phyloP scores from a whole-genome alignment of 148 eudicot species.

The Linanthus parryae region DNA sequence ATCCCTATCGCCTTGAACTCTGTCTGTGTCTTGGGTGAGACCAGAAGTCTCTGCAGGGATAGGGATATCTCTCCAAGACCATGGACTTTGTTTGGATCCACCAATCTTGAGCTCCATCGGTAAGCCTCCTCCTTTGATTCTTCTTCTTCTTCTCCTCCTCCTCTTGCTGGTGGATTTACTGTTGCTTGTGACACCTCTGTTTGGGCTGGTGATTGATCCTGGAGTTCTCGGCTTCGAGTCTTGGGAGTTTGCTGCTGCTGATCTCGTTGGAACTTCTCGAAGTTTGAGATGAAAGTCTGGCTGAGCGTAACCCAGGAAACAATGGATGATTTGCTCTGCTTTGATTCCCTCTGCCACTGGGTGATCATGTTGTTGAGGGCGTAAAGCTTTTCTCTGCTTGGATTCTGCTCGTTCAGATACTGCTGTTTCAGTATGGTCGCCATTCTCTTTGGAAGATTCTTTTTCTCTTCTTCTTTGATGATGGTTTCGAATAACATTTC shows the following conservation, averaged over 20 bases:
- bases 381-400: conserved; percentile 21
- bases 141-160: background rate
- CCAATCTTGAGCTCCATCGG: conserved; percentile 17
- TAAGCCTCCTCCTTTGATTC: conserved; percentile 1
- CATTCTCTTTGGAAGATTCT: no score
- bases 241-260: no score
- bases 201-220: no score
- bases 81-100: conserved; percentile 2
- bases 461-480: no score
- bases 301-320: background rate
- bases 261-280: background rate
- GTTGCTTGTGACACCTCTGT: no score
- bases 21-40: background rate
- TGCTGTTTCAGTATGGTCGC: no score
- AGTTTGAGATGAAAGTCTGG: background rate
- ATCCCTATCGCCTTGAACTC: conserved; percentile 15
- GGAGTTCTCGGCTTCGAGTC: background rate
- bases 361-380: conserved; percentile 11
- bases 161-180: no score
- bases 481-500: no score
- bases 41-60: conserved; percentile 14
- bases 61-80: conserved; percentile 13
- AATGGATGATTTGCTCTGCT: background rate
- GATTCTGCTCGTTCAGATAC: no score
- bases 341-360: conserved; percentile 9